Base-by-base conservation (phyloP, 371 early-diverging fungal species). In the Funneliformis caledonium region DNA sequence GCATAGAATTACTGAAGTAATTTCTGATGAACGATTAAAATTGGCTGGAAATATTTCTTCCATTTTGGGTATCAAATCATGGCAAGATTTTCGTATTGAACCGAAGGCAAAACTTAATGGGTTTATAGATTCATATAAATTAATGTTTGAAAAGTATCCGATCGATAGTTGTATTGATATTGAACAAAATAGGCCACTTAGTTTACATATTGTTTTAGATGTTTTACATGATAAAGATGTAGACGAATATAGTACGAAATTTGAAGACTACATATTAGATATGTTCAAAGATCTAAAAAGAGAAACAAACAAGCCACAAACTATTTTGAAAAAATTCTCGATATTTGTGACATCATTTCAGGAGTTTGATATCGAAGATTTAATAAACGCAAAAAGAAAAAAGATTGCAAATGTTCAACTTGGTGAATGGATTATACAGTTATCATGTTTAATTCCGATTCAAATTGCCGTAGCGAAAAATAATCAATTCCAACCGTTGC, bases 401-500 rank as follows among this genome's bases (percentile, higher is more conserved):
- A 8, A 11, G 31, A 67, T 67, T 37, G 37, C 37, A 37, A 48
- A 48, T 48, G 4, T 7, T 67, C 72, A 72, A 50, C 16, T 50
- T 6, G 61, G 60, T 37, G 60, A 60, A 74, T 74, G 74, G 74
- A 74, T 74, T 2, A 60, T 74, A 42, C 59, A 74, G 5, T n/a
- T 74, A 14, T 74, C 43, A 14, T 33, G 52, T 43, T 48, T 76
- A 11, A 65, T 77, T 16, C 77, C 77, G 16, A 62, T 77, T 19
- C 77, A 77, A 37, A 77, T 77, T 62, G 77, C 77, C 6, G 77
- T 77, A 22, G 77, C 77, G 12, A 8, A 26, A 65, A 48, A 77
- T 65, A 77, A 77, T 77, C 14, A 22, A 48, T 65, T 77, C 9
- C 22, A 12, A 10, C 62, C 67, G 14, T 14, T 77, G 2, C 22